Percentiles rank a stretch among this genome's conserved stretches.
phyloP scores from a whole-genome alignment of 306 rosid species.

The Pterocarpus macrocarpus region DNA sequence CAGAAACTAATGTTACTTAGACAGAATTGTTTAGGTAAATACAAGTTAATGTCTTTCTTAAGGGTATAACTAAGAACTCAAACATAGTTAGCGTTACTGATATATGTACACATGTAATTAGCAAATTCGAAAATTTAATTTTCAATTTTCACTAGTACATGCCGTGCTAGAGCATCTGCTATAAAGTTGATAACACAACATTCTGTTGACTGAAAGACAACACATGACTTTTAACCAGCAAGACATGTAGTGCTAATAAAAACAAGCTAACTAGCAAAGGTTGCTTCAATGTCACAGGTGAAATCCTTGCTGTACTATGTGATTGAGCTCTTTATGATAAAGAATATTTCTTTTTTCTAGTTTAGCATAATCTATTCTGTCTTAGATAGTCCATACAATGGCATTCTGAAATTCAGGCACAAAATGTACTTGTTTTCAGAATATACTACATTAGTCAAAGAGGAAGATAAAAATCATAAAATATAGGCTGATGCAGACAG shows the following conservation, averaged over 20 bases:
- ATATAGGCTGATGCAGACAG: constrained; percentile 52
- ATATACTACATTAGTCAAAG: constrained; percentile 29
- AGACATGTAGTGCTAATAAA: neutral
- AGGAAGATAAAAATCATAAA: constrained; percentile 41
- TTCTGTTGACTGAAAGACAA: constrained; percentile 1
- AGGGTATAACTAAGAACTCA: constrained; percentile 4
- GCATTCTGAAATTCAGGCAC: constrained; percentile 33
- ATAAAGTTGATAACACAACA: neutral
- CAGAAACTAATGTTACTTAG: constrained; percentile 19
- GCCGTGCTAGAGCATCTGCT: neutral
- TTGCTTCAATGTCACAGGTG: constrained; percentile 6
- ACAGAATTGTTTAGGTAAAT: neutral
- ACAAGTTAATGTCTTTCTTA: neutral
- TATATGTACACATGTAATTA: neutral
- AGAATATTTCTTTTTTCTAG: neutral
- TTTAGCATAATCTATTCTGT: neutral
- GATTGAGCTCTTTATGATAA: neutral
- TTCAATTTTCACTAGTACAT: constrained; percentile 15
- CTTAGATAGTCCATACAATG: constrained; percentile 20
- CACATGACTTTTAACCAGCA: neutral
- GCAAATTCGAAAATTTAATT: constrained; percentile 4
- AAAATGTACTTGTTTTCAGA: neutral
- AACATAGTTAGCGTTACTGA: neutral
- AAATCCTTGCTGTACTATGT: constrained; percentile 13
- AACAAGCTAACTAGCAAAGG: constrained; percentile 4